Base-by-base conservation (phyloP, 345 rosid species). In the Eucalyptus camaldulensis region DNA sequence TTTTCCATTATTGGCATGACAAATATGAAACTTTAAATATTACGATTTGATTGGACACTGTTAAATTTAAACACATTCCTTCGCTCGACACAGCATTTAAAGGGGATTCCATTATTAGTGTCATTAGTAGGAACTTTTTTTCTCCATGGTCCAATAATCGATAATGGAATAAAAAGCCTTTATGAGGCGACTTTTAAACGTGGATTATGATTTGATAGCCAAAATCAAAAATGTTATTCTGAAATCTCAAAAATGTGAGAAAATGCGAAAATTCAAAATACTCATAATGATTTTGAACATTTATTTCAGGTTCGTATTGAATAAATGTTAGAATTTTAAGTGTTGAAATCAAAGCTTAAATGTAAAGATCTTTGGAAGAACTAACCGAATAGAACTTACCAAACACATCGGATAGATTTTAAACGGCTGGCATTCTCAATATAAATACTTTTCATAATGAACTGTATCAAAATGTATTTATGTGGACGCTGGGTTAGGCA, bases 401-500 rank as follows among this genome's bases (percentile, higher is more conserved):
- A 56, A 56, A 56, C 1, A 2, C 27, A 10, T 56, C 0, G 3
- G 27, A 10, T 25, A 25, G 4, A 60, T 25, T 12, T 25, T 60
- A 60, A 60, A 60, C 4, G 4, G 13, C 13, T 1, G 14, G 0
- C 31, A 12, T 60, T 60, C 15, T 27, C 31, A 1, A 60, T 60
- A 60, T 60, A 27, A 60, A 60, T 60, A 3, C 67, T 11, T 60
- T 60, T 60, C 67, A 12, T 11, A 60, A 27, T 0, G 67, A 60
- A 10, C 4, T 29, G 0, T 6, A 56, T 56, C 9, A 56, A 56
- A 56, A 56, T 5, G 27, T 4, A 22, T 56, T 56, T 60, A 60
- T 12, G 31, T 27, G 29, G n/a, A 27, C 67, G 4, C 0, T 4
- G 0, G 3, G 8, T 12, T 3, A 6, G 1, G 14, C 67, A 60